Evolutionary conservation across 768 basidiomycete genomes (phyloP).

Genomic region (Suillus paluster): DNA sequence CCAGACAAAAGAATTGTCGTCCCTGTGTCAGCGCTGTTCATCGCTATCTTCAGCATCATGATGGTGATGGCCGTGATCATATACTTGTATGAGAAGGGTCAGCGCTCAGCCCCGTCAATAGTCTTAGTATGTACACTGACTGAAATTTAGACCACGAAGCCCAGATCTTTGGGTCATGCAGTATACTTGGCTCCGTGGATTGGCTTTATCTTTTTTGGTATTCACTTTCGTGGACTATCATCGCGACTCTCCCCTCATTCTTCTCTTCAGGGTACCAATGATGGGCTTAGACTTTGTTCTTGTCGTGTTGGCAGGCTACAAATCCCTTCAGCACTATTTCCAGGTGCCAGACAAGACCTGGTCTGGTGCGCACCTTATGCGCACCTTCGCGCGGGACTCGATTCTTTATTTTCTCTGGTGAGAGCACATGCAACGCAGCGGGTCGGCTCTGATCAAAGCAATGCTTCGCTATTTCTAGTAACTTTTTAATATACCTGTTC

Average conservation of each 20-base stretch:
- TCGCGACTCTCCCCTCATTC: neutral
- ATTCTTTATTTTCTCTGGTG: conserved; percentile 13
- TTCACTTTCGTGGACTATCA: neutral
- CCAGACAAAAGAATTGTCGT: conserved; percentile 9
- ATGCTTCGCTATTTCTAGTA: neutral
- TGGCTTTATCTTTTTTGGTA: conserved; percentile 15
- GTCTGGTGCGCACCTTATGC: conserved; percentile 12
- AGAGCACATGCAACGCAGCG: neutral
- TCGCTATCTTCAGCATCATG: conserved; percentile 2
- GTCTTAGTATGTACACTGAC: neutral
- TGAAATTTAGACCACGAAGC: conserved; percentile 1
- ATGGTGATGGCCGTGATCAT: conserved; percentile 8
- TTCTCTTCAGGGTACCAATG: conserved; percentile 6
- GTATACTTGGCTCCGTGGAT: neutral
- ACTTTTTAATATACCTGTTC: conserved; percentile 12
- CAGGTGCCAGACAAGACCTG: conserved; percentile 11
- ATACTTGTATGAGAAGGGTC: conserved; percentile 7
- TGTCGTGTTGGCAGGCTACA: conserved; percentile 10
- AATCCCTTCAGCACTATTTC: conserved; percentile 12
- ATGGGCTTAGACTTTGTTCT: conserved; percentile 13
- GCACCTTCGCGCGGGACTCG: conserved; percentile 9
- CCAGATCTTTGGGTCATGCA: conserved; percentile 7
- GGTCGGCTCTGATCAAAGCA: neutral
- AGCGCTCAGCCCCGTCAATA: neutral
- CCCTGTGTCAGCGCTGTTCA: conserved; percentile 2